Percentiles rank a stretch among this genome's conserved stretches.
Evolutionary conservation across 2,329 filamentous ascomycete genomes (phyloP).

Genomic region (Didymella glomerata): DNA sequence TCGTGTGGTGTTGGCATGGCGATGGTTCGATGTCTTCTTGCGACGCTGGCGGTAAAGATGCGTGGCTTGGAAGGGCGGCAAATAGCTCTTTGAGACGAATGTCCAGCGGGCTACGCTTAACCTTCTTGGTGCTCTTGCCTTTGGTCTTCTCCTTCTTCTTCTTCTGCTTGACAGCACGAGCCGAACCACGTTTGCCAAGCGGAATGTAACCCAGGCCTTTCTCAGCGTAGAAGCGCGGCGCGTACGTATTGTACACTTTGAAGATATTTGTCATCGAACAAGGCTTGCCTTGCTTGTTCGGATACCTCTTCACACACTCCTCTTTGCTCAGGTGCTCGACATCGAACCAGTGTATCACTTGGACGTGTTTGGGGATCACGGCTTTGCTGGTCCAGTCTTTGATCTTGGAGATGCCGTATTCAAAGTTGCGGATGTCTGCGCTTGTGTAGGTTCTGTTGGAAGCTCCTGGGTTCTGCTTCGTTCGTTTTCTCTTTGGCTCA

Average conservation of each 20-base stretch:
- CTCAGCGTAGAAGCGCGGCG: conserved; percentile 9
- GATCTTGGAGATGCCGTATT: neutral
- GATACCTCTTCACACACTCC: conserved; percentile 8
- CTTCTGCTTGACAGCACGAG: neutral
- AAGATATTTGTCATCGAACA: conserved; percentile 4
- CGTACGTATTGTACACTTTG: conserved; percentile 1
- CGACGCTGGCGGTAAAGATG: neutral
- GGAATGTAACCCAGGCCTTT: conserved; percentile 2
- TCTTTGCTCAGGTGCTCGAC: neutral
- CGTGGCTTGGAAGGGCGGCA: neutral
- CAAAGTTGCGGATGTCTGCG: neutral
- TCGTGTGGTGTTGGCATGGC: neutral
- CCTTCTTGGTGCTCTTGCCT: neutral
- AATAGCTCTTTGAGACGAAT: neutral
- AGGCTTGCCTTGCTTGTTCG: neutral
- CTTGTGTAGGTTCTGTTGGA: neutral
- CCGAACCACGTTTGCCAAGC: neutral
- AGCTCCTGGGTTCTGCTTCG: neutral
- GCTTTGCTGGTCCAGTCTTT: conserved; percentile 1
- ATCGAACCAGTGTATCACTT: conserved; percentile 7
- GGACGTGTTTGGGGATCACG: neutral
- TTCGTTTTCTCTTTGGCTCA: neutral
- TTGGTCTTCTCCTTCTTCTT: neutral
- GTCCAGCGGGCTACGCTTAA: neutral
- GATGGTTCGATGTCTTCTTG: neutral